A percentile compares a stretch with the other conserved stretches of the same genome.
Conservation (phyloP, 148 eudicot species). For the Heliamphora exappendiculata region DNA sequence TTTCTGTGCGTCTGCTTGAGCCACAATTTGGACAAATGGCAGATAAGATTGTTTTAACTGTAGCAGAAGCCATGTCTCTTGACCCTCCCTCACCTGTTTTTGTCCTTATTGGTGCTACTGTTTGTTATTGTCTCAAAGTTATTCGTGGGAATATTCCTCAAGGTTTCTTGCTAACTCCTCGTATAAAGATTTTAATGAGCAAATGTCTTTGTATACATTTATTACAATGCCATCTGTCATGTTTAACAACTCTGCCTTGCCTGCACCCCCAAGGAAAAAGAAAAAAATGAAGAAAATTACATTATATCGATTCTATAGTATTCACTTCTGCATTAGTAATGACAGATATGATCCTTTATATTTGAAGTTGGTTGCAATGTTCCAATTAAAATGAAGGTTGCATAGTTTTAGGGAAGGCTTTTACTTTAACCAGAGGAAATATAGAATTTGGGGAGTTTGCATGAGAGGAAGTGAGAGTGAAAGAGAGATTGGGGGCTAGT, state of each 20-base stretch:
- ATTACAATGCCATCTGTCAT: background rate
- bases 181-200: background rate
- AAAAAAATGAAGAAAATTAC: background rate
- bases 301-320: background rate
- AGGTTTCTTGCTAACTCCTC: constrained; percentile 28
- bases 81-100: constrained; percentile 90
- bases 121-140: constrained; percentile 63
- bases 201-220: background rate
- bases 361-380: background rate
- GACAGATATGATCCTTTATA: background rate
- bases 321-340: background rate
- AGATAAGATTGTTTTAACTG: constrained; percentile 75
- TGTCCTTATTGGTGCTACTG: constrained; percentile 77
- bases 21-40: constrained; percentile 44
- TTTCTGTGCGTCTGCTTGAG: constrained; percentile 73
- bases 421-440: background rate
- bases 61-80: constrained; percentile 92
- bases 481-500: background rate
- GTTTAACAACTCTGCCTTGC: background rate
- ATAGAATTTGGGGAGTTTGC: background rate
- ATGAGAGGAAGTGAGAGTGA: background rate
- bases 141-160: constrained; percentile 72
- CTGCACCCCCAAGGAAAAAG: background rate
- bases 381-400: background rate
- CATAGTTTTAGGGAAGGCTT: background rate